phyloP scores from a whole-genome alignment of 306 rosid species.

The Quercus rubra region DNA sequence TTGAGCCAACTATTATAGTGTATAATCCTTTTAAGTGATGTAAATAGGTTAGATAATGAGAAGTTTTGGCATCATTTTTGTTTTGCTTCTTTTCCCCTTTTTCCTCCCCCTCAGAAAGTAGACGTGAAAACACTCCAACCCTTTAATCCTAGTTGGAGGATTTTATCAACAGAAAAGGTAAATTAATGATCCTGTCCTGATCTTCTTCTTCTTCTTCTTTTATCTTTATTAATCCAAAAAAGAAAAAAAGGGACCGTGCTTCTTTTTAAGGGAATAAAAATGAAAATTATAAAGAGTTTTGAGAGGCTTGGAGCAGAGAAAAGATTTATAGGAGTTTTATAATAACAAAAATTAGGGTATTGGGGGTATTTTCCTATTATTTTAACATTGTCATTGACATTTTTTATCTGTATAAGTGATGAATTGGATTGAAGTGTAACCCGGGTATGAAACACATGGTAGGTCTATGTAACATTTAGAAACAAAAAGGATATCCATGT shows the following conservation, averaged over 20 bases:
- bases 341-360: not conserved
- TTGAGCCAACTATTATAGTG: not conserved
- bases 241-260: not conserved
- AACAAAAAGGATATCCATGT: not conserved
- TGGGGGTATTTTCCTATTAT: not conserved
- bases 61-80: not conserved
- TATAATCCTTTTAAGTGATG: not conserved
- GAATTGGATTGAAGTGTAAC: not conserved
- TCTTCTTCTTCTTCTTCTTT: too few species aligned
- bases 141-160: not conserved
- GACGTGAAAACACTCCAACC: not conserved
- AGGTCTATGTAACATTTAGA: not conserved
- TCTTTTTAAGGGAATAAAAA: not conserved
- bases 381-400: not conserved
- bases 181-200: not conserved
- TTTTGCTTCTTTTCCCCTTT: not conserved
- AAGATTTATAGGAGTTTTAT: not conserved
- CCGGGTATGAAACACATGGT: not conserved
- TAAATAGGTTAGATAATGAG: not conserved
- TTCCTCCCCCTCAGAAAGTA: not conserved
- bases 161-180: not conserved
- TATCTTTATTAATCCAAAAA: not conserved
- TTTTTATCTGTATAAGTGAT: not conserved
- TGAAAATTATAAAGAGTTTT: not conserved
- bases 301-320: not conserved